Conservation (phyloP, 345 rosid species). For the Gossypioides kirkii region DNA sequence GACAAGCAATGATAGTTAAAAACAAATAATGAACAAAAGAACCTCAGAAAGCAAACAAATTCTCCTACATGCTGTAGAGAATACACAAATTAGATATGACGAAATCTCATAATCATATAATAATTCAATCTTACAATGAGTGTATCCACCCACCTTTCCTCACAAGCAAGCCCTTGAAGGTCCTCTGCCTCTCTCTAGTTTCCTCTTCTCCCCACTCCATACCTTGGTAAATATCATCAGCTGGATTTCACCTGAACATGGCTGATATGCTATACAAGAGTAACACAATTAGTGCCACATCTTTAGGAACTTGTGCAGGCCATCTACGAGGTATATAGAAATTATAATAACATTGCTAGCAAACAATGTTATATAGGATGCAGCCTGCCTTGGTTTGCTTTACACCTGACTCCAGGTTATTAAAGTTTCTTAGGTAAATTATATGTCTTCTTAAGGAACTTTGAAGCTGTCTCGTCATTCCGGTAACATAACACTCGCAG, state of each 20-base stretch:
- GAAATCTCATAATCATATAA: constrained; percentile 7
- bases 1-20: not conserved
- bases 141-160: constrained; percentile 14
- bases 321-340: constrained; percentile 1
- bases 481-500: constrained; percentile 84
- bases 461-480: constrained; percentile 76
- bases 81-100: not conserved
- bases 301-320: not conserved
- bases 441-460: constrained; percentile 80
- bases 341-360: not conserved
- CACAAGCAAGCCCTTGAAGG: not conserved
- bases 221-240: not conserved
- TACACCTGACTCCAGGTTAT: constrained; percentile 3
- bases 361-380: constrained; percentile 12
- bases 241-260: not conserved
- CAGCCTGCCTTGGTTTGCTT: constrained; percentile 22
- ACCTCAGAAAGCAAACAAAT: not conserved
- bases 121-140: not conserved
- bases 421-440: constrained; percentile 77
- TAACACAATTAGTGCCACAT: not conserved
- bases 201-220: not conserved
- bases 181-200: not conserved
- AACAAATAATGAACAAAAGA: constrained; percentile 4
- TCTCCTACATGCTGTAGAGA: not conserved
- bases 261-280: constrained; percentile 12